Conservation (phyloP, 345 rosid species). For the Hypericum androsaemum region DNA sequence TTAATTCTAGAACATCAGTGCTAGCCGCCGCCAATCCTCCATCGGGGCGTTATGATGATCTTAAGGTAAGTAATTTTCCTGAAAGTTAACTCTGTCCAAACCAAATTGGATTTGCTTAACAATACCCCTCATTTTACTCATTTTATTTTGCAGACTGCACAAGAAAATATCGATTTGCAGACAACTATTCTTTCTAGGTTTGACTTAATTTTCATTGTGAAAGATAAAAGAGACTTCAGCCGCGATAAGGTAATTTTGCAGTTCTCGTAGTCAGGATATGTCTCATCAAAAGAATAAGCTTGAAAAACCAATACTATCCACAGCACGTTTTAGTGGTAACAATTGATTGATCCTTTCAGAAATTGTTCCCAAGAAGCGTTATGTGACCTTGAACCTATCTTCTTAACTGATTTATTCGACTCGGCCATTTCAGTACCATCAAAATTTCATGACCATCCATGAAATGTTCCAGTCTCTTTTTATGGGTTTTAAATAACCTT, state of each 20-base stretch:
- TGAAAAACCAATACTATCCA: no score
- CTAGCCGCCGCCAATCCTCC: constrained; percentile 99
- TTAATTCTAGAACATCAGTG: constrained; percentile 92
- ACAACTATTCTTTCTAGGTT: constrained; percentile 94
- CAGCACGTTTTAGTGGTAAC: no score
- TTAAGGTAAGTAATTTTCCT: constrained; percentile 44
- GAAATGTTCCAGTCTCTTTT: no score
- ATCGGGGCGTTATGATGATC: constrained; percentile 96
- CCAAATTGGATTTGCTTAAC: neutral
- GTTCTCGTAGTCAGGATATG: no score
- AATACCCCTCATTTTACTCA: no score
- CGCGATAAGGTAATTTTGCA: constrained; percentile 70
- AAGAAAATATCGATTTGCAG: constrained; percentile 92
- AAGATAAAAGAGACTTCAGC: constrained; percentile 70
- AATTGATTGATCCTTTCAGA: no score
- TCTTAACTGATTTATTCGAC: no score
- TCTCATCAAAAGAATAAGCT: no score
- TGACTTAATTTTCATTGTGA: constrained; percentile 90
- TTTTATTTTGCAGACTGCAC: constrained; percentile 50
- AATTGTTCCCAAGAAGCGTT: no score
- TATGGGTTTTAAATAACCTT: constrained; percentile 1
- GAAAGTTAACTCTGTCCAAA: constrained; percentile 1
- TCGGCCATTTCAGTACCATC: no score
- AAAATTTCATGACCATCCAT: no score
- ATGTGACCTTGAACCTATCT: no score